Evolutionary conservation across 2,329 filamentous ascomycete species (phyloP).

Genomic region (Paraconiothyrium brasiliense): DNA sequence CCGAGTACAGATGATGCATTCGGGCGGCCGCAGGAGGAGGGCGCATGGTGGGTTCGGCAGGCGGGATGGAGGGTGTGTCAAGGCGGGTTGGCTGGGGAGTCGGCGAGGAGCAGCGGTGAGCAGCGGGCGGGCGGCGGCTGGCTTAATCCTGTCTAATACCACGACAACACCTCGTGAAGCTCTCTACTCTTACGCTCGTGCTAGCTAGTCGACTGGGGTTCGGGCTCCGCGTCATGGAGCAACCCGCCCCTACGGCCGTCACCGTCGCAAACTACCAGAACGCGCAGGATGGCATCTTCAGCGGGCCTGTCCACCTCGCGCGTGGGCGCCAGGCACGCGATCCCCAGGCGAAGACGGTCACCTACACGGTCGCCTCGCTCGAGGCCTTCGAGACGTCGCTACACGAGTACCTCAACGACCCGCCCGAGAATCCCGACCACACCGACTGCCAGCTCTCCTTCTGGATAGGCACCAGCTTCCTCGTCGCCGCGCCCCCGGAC

Average conservation of each 20-base stretch:
- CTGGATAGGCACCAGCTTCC: constrained; percentile 49
- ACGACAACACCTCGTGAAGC: constrained; percentile 2
- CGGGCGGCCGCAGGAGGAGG: neutral
- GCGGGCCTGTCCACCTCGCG: constrained; percentile 42
- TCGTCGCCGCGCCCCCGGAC: constrained; percentile 32
- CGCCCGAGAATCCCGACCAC: constrained; percentile 48
- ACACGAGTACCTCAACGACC: constrained; percentile 45
- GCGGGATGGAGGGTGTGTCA: neutral
- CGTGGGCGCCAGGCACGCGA: constrained; percentile 51
- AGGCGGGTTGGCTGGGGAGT: neutral
- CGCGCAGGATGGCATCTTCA: constrained; percentile 42
- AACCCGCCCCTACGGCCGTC: constrained; percentile 5
- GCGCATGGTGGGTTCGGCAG: neutral
- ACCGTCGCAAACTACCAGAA: constrained; percentile 10
- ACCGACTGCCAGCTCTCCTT: constrained; percentile 51
- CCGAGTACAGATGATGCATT: neutral
- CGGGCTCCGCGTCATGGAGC: constrained; percentile 15
- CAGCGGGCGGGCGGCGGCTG: neutral
- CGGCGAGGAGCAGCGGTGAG: constrained; percentile 12
- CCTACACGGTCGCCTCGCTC: constrained; percentile 42
- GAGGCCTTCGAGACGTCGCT: constrained; percentile 50
- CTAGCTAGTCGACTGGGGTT: constrained; percentile 14
- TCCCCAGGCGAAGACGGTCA: constrained; percentile 44
- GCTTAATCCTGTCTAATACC: constrained; percentile 14
- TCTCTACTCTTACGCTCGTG: constrained; percentile 12